phyloP scores from a whole-genome alignment of 2,329 filamentous ascomycete species.

The Exophiala bonariae region DNA sequence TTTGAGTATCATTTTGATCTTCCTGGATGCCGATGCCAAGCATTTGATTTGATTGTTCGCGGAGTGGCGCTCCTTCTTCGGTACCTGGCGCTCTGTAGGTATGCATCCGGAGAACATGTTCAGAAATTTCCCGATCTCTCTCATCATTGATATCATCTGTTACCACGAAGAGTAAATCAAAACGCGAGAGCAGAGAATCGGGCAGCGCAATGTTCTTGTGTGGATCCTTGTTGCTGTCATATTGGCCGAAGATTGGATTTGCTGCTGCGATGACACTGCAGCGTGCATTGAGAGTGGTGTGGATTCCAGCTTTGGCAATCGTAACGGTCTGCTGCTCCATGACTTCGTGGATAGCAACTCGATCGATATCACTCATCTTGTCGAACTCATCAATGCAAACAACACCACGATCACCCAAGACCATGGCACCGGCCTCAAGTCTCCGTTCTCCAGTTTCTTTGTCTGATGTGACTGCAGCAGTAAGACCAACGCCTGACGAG shows the following conservation, averaged over 20 bases:
- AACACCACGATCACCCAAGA: constrained; percentile 92
- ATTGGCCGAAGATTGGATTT: constrained; percentile 97
- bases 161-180: constrained; percentile 95
- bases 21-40: constrained; percentile 83
- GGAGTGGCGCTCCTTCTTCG: constrained; percentile 91
- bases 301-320: constrained; percentile 97
- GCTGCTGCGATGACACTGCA: constrained; percentile 96
- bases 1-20: constrained; percentile 69
- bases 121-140: constrained; percentile 84
- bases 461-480: constrained; percentile 91
- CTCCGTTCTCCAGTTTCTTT: constrained; percentile 96
- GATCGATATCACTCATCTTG: constrained; percentile 98
- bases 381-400: constrained; percentile 99
- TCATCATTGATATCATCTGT: constrained; percentile 98
- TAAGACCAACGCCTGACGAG: constrained; percentile 96
- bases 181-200: constrained; percentile 94
- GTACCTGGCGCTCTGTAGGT: constrained; percentile 87
- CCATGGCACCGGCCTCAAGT: constrained; percentile 97
- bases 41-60: constrained; percentile 80
- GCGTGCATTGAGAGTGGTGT: constrained; percentile 93
- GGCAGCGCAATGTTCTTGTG: constrained; percentile 98
- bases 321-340: constrained; percentile 99
- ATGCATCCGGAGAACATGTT: constrained; percentile 97
- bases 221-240: constrained; percentile 96
- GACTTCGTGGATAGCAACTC: constrained; percentile 98